Base-by-base conservation (phyloP, 2,329 filamentous ascomycete species). In the Arachnopeziza araneosa region DNA sequence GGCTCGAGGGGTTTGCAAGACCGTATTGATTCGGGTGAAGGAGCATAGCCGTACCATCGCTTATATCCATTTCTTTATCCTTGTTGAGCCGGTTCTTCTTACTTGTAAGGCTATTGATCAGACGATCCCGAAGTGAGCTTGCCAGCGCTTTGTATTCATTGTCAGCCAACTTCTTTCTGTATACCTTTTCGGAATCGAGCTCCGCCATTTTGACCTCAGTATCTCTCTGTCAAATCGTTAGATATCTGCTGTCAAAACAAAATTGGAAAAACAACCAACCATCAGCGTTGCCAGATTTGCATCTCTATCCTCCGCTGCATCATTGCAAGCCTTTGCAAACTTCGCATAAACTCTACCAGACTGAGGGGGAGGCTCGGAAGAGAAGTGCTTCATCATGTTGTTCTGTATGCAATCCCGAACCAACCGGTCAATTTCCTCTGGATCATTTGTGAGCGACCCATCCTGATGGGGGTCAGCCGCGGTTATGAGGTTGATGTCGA, bases 231-330 rank as follows among this genome's bases (percentile, higher is more conserved):
- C 52, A 53, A 44, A 30, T 26, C 49, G 26, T 67, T 61, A 30
- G 50, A 30, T 5, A 4, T 30, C 26, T 19, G 48, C 23, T 64
- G 69, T 72, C 56, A 70, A 62, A 48, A 36, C 24, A 52, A 50
- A 55, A 44, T 19, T 50, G 50, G 24, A 59, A 58, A 60, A 49
- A 51, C 30, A 61, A 74, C 84, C 71, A 80, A 96, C 95, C 81
- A 89, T 88, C 66, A 96, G 83, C 70, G 88, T 84, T 7, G 89
- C 87, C 71, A 98, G 77, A 68, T 93, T 86, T 64, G 89, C 87
- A 77, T 99, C 95, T 67, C 91, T 85, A 70, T 91, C 84, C 75
- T 98, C 93, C 66, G 96, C 86, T 8, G 91, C 83, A 73, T 96
- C 88, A 72, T 97, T 96, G 57, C 97, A 84, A 63, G 93, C 86